phyloP scores from a whole-genome alignment of 2,329 filamentous ascomycete species.

The Pseudocercospora fuligena region DNA sequence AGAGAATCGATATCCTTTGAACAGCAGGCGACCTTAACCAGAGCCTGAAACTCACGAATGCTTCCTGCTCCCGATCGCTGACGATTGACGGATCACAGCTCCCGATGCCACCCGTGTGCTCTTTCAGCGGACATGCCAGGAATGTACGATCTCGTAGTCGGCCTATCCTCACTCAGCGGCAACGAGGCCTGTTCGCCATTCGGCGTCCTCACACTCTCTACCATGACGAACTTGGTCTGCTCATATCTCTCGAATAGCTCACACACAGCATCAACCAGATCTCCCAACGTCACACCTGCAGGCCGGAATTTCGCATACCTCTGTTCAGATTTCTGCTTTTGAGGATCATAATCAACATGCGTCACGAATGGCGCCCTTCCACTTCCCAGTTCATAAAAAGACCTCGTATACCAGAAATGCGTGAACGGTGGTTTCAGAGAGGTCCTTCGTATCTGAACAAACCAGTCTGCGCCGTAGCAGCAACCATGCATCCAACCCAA shows the following conservation, averaged over 20 bases:
- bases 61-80: not conserved
- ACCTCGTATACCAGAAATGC: slow-evolving; percentile 31
- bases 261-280: slow-evolving; percentile 28
- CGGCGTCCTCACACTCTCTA: slow-evolving; percentile 29
- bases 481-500: no score
- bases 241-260: slow-evolving; percentile 36
- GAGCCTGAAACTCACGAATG: not conserved
- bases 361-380: slow-evolving; percentile 34
- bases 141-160: slow-evolving; percentile 19
- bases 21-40: not conserved
- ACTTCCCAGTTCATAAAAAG: slow-evolving; percentile 32
- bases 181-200: not conserved
- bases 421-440: slow-evolving; percentile 30
- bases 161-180: slow-evolving; percentile 20
- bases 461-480: not conserved
- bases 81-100: not conserved
- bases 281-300: slow-evolving; percentile 27
- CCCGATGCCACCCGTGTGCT: slow-evolving; percentile 11
- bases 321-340: slow-evolving; percentile 27
- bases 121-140: slow-evolving; percentile 21
- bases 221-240: slow-evolving; percentile 28
- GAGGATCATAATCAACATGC: slow-evolving; percentile 30
- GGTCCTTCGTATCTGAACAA: not conserved
- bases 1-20: slow-evolving; percentile 25
- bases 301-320: slow-evolving; percentile 14